Evolutionary conservation across 1,139 yeast species (phyloP).

Genomic region (Taiozyma sp.): DNA sequence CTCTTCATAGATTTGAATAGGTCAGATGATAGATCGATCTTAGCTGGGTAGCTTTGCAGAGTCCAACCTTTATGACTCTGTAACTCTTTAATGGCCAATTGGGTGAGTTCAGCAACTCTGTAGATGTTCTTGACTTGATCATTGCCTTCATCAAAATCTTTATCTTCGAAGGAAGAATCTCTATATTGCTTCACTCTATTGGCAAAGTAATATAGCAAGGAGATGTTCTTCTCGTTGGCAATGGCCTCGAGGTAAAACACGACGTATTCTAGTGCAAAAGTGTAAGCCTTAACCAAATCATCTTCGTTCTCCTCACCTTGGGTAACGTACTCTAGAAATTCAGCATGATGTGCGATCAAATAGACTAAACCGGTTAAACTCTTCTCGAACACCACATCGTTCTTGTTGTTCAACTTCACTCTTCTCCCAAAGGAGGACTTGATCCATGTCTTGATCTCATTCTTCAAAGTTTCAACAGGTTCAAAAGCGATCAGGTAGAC

Average conservation of each 20-base stretch:
- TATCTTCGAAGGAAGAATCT: slow-evolving; percentile 44
- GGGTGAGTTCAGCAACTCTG: slow-evolving; percentile 68
- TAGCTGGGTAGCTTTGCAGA: slow-evolving; percentile 78
- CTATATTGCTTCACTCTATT: slow-evolving; percentile 76
- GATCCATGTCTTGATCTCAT: slow-evolving; percentile 65
- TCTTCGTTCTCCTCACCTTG: slow-evolving; percentile 22
- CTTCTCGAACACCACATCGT: slow-evolving; percentile 51
- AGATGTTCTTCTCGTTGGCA: slow-evolving; percentile 61
- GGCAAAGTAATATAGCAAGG: slow-evolving; percentile 69
- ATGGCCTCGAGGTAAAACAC: slow-evolving; percentile 55
- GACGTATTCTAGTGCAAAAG: slow-evolving; percentile 53
- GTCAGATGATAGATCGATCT: slow-evolving; percentile 60
- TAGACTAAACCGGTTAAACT: slow-evolving; percentile 65
- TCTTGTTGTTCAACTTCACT: slow-evolving; percentile 19
- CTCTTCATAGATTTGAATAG: slow-evolving; percentile 50
- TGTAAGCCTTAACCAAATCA: slow-evolving; percentile 34
- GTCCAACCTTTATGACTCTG: slow-evolving; percentile 63
- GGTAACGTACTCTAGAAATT: slow-evolving; percentile 42
- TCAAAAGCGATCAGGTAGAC: slow-evolving; percentile 76
- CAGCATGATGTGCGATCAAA: slow-evolving; percentile 70
- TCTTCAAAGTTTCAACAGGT: slow-evolving; percentile 46
- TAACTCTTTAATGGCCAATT: slow-evolving; percentile 52
- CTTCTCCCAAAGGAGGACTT: slow-evolving; percentile 48
- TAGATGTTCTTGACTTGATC: slow-evolving; percentile 41
- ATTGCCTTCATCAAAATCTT: slow-evolving; percentile 30